Conservation (phyloP, 2,329 filamentous ascomycete genomes). For the Paecilomyces sp. region DNA sequence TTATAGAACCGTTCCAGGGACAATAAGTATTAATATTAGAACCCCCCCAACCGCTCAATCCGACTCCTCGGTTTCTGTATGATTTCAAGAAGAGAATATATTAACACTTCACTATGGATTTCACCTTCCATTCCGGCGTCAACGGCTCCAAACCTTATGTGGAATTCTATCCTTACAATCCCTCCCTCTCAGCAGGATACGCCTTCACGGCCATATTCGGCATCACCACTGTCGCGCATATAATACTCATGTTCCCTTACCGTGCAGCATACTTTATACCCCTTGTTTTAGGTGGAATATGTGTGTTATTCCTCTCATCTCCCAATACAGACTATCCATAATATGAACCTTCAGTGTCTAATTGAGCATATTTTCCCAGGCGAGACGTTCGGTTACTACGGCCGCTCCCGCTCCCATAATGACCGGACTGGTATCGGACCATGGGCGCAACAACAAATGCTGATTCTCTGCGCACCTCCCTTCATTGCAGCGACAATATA, state of each 20-base stretch:
- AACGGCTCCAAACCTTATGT: conserved; percentile 24
- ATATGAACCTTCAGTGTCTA: background rate
- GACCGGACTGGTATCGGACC: conserved; percentile 14
- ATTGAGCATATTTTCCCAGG: conserved; percentile 10
- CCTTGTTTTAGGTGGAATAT: conserved; percentile 28
- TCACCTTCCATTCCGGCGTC: conserved; percentile 21
- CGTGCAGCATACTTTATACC: conserved; percentile 31
- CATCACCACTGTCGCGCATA: conserved; percentile 20
- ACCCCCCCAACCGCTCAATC: background rate
- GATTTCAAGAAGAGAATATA: background rate
- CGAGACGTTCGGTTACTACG: conserved; percentile 30
- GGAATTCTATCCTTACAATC: conserved; percentile 30
- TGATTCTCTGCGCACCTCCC: conserved; percentile 33
- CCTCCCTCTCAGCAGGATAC: conserved; percentile 25
- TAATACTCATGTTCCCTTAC: conserved; percentile 23
- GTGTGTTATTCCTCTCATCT: conserved; percentile 13
- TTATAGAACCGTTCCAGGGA: background rate
- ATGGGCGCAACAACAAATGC: conserved; percentile 31
- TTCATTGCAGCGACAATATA: conserved; percentile 33
- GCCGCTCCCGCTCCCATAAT: conserved; percentile 26
- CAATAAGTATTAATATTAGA: background rate
- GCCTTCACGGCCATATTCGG: conserved; percentile 30
- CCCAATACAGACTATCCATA: background rate
- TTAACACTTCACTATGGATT: conserved; percentile 17
- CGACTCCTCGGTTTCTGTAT: background rate